Base-by-base conservation (phyloP, 768 basidiomycete genomes). In the Phanerochaete sordida region DNA sequence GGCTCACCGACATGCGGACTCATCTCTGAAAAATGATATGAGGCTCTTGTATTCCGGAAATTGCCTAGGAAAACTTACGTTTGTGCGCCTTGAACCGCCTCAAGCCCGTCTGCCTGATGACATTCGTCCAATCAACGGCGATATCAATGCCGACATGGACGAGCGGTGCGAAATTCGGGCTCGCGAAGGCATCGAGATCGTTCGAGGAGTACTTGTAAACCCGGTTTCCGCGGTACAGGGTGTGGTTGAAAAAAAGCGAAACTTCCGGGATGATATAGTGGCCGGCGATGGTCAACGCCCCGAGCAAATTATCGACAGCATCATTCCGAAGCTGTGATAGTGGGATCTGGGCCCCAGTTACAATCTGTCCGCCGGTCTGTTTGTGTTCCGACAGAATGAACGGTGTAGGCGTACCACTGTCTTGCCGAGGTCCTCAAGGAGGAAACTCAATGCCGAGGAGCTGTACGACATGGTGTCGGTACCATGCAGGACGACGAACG, bases 341-440 rank as follows among this genome's bases (percentile, higher is more conserved):
- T 15, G 95, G 93, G 35, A 98, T 96, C 75, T 97, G 95, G 0
- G 95, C 93, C 13, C 95, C 95, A 1, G 93, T 96, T 30, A 95
- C 65, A 59, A 96, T 93, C 92, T 93, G 53, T 12, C 55, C 19
- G 15, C 27, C 4, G 50, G 56, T 28, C 27, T 56, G 19, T 48
- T 30, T 2, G 23, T 27, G 16, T 35, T 30, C 19, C 28, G 23
- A 39, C n/a, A 45, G 31, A 49, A 19, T 13, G 13, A 16, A n/a
- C 7, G 24, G 48, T 8, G n/a, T 33, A 56, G 16, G 64, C 78
- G 37, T 78, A 92, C 91, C 66, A 95, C 89, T 1, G 92, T 94
- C 76, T 93, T 95, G 50, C 93, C 93, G 2, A 98, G 81, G 64
- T 97, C 93, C 74, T 97, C 94, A 7, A 98, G 80, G 57, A 98